Conservation (phyloP, 2,329 filamentous ascomycete species). For the Colletotrichum salicis region DNA sequence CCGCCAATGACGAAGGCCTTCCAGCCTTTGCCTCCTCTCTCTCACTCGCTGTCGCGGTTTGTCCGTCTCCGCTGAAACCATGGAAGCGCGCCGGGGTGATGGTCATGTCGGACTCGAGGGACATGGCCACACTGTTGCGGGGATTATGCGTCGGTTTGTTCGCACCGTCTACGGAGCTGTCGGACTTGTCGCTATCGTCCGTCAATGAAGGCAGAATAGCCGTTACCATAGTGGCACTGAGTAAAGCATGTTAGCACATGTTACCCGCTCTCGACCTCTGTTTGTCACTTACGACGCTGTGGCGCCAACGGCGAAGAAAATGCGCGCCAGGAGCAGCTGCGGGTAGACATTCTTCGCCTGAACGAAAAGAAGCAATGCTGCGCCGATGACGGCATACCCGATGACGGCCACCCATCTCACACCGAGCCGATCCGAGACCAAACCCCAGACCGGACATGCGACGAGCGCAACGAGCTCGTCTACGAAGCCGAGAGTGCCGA, state of each 20-base stretch:
- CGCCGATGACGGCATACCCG: constrained; percentile 84
- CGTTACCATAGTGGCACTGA: constrained; percentile 91
- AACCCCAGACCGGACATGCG: constrained; percentile 83
- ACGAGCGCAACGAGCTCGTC: constrained; percentile 85
- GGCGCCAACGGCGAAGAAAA: constrained; percentile 90
- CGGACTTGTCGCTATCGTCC: constrained; percentile 54
- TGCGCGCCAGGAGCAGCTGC: constrained; percentile 82
- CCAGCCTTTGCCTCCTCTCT: constrained; percentile 43
- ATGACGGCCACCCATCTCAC: constrained; percentile 78
- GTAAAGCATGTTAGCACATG: background rate
- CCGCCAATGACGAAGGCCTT: constrained; percentile 76
- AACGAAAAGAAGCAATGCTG: constrained; percentile 82
- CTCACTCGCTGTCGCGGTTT: background rate
- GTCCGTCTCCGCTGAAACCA: constrained; percentile 46
- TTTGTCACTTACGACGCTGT: constrained; percentile 76
- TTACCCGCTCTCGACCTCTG: background rate
- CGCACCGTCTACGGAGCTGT: constrained; percentile 39
- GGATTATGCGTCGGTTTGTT: constrained; percentile 52
- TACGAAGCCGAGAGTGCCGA: constrained; percentile 85
- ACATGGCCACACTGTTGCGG: constrained; percentile 71
- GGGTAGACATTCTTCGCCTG: constrained; percentile 90
- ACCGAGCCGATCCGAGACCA: constrained; percentile 80
- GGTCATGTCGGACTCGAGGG: constrained; percentile 78
- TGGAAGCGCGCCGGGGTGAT: constrained; percentile 75
- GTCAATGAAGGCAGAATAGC: constrained; percentile 84